Base-by-base conservation (phyloP, 2,329 filamentous ascomycete species). In the Bipolaris oryzae region DNA sequence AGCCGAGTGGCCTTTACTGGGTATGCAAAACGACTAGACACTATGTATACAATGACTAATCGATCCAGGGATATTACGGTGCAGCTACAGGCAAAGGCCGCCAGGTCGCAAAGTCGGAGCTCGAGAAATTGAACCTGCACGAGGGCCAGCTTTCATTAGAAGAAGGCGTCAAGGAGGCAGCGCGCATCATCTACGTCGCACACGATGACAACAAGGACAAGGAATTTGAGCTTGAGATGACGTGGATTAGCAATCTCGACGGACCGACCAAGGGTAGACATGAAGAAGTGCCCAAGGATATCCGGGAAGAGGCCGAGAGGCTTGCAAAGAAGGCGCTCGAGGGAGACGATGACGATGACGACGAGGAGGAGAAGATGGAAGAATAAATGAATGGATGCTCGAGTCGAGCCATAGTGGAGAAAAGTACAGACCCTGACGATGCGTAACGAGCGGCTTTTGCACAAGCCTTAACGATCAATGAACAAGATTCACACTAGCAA, bases 141-240 rank as follows among this genome's bases (percentile, higher is more conserved):
- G 88, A 88, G 10, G 89, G 87, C 53, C 89, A 84, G 47, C 84
- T 98, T 52, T 90, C 89, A 60, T 82, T 99, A 57, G 82, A 89
- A 73, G 88, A 98, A 74, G 95, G 89, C 48, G 91, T 99, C 73
- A 97, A 96, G 84, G 91, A 98, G 82, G 95, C 95, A 33, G 95
- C 95, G 54, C 84, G 92, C 60, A 99, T 99, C 79, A 98, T 99
- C 79, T 96, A 97, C 77, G 87, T 96, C 58, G 93, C 94, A 46
- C 95, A 99, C 76, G 95, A 98, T 78, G 95, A 99, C 78, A 98
- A 94, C 84, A 98, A 98, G 82, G 95, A 98, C 81, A 99, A 99
- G 84, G 95, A 98, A 65, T 99, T 98, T 73, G 95, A 99, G 86
- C 84, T 99, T 58, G 95, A 99, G 82, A 96, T 99, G 92, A 96